phyloP scores from a whole-genome alignment of 2,329 filamentous ascomycete genomes.

The Raffaelea ambrosiae region DNA sequence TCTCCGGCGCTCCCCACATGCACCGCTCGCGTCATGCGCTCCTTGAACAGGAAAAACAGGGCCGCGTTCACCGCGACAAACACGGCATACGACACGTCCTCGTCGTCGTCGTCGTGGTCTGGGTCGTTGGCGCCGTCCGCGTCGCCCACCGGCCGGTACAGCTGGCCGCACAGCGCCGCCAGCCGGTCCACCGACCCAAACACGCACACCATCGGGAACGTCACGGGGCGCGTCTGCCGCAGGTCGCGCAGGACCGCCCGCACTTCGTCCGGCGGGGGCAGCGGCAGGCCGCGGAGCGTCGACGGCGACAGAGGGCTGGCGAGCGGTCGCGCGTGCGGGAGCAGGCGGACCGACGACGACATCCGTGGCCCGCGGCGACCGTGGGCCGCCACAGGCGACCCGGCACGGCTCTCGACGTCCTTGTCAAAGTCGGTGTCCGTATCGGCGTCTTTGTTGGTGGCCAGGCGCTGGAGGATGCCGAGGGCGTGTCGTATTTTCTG shows the following conservation, averaged over 20 bases:
- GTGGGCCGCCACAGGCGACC: no score
- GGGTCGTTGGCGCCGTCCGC: neutral
- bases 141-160: conserved; percentile 1
- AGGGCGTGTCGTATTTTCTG: neutral
- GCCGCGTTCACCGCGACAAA: conserved; percentile 24
- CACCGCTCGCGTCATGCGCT: conserved; percentile 26
- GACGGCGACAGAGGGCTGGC: neutral
- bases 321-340: neutral
- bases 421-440: neutral
- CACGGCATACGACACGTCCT: neutral
- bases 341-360: neutral
- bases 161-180: neutral
- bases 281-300: neutral
- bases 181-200: neutral
- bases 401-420: no score
- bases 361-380: neutral
- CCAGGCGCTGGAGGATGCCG: neutral
- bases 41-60: conserved; percentile 41
- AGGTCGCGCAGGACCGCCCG: neutral
- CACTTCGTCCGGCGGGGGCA: neutral
- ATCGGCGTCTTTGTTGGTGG: neutral
- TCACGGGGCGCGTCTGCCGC: neutral
- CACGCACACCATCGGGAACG: conserved; percentile 4
- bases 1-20: conserved; percentile 15
- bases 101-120: no score